A percentile compares a stretch with the other conserved stretches of the same genome.
Conservation (phyloP, 441 rosid genomes). For the Jatropha multifida region DNA sequence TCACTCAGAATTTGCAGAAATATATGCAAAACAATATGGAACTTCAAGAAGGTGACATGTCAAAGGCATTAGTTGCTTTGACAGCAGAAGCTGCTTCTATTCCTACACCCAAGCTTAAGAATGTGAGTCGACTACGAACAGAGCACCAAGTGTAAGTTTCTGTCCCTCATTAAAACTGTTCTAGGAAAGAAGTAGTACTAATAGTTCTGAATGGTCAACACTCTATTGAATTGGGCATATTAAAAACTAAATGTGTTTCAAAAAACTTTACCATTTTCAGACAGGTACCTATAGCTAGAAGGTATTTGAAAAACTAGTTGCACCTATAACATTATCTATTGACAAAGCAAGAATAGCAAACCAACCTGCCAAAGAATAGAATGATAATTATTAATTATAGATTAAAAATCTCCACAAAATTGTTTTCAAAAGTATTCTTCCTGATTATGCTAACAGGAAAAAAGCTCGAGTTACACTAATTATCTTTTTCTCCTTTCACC, state of each 20-base stretch:
- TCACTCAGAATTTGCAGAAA: slow-evolving; percentile 60
- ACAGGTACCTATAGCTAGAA: background rate
- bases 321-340: background rate
- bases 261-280: background rate
- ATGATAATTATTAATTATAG: background rate
- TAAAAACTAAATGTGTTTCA: background rate
- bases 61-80: slow-evolving; percentile 92
- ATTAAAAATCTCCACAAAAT: background rate
- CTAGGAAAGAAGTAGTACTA: background rate
- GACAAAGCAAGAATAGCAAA: background rate
- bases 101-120: slow-evolving; percentile 80
- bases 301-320: background rate
- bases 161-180: background rate
- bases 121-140: slow-evolving; percentile 79
- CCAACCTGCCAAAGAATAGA: background rate
- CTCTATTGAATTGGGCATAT: background rate
- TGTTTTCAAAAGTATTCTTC: background rate
- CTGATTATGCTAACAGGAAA: background rate
- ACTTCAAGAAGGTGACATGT: slow-evolving; percentile 79
- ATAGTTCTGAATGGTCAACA: background rate
- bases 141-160: slow-evolving; percentile 96
- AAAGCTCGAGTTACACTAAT: slow-evolving; percentile 14
- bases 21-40: slow-evolving; percentile 76
- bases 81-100: slow-evolving; percentile 65
- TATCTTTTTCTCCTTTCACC: slow-evolving; percentile 8